phyloP scores from a whole-genome alignment of 2,329 filamentous ascomycete genomes.

The Grosmannia huntii region DNA sequence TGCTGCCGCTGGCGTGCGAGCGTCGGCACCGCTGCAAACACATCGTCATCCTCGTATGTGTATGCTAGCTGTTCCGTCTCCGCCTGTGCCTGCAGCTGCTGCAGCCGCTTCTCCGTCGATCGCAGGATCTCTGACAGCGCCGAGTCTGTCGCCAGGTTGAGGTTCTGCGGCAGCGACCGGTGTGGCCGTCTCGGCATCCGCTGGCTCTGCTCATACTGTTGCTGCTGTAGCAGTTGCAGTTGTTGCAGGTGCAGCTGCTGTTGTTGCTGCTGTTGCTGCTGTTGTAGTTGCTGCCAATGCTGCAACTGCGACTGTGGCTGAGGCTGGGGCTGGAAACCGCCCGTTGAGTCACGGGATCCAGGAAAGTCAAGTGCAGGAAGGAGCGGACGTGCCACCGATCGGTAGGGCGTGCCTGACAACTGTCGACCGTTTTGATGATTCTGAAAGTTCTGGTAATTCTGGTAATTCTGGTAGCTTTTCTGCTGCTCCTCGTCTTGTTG shows the following conservation, averaged over 20 bases:
- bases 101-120: conserved; percentile 37
- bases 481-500: not conserved
- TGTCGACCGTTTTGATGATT: not conserved
- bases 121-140: conserved; percentile 38
- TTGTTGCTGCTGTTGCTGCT: not conserved
- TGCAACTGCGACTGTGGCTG: not conserved
- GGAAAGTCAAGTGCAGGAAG: not conserved
- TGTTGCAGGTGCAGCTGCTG: not conserved
- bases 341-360: no score
- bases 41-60: not conserved
- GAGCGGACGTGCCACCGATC: not conserved
- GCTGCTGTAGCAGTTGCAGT: conserved; percentile 2
- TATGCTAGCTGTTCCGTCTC: not conserved
- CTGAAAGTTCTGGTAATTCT: not conserved
- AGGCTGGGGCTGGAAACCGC: no score
- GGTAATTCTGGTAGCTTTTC: not conserved
- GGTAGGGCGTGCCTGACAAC: not conserved
- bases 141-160: conserved; percentile 25
- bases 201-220: not conserved
- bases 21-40: not conserved
- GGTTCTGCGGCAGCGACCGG: conserved; percentile 2
- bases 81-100: conserved; percentile 1
- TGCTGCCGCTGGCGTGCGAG: not conserved
- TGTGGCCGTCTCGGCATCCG: not conserved
- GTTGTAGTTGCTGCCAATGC: not conserved